Base-by-base conservation (phyloP, 1,284 basidiomycete genomes). In the Fomitiporia mediterranea region DNA sequence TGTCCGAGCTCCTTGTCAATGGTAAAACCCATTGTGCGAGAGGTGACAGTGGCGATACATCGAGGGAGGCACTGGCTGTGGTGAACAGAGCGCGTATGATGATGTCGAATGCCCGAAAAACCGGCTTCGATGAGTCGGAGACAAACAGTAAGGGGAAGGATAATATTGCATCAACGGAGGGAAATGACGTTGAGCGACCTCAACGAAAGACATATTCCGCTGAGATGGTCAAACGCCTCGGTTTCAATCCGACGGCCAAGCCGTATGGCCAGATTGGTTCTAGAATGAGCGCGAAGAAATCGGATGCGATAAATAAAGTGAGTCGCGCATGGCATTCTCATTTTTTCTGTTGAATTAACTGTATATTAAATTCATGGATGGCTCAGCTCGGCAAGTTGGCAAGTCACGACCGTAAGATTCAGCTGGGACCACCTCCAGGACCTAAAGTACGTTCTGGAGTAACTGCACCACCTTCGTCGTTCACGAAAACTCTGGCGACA, bases 201-300 rank as follows among this genome's bases (percentile, higher is more conserved):
- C 61, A 56, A 38, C 80, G 76, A 67, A 74, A 71, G 46, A 75
- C 78, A 2, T 89, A 85, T 66, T 82, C 84, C 35, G 83, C 84
- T 0, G 70, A 73, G 43, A 66, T 86, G 28, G 81, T 91, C 64
- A 83, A 83, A 62, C 73, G 77, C 7, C 72, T 91, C 11, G 88
- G 88, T 1, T 91, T 90, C 57, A 85, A 91, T 69, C 88, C 88
- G 23, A 79, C 81, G 0, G 64, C 73, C 3, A 82, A 80, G 60
- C 68, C 71, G 23, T 80, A 80, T 2, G 74, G 73, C 38, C 17
- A 19, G 43, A 32, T 25, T 30, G 51, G 50, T 17, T 3, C 30
- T 8, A 25, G 34, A 11, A 27, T 30, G 37, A 58, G 39, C 2
- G 27, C 8, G 42, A 48, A 34, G 13, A n/a, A 4, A 6, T 4